A percentile compares a stretch with the other conserved stretches of the same genome.
phyloP scores from a whole-genome alignment of 2,329 filamentous ascomycete genomes.

The Penicillium sp. region DNA sequence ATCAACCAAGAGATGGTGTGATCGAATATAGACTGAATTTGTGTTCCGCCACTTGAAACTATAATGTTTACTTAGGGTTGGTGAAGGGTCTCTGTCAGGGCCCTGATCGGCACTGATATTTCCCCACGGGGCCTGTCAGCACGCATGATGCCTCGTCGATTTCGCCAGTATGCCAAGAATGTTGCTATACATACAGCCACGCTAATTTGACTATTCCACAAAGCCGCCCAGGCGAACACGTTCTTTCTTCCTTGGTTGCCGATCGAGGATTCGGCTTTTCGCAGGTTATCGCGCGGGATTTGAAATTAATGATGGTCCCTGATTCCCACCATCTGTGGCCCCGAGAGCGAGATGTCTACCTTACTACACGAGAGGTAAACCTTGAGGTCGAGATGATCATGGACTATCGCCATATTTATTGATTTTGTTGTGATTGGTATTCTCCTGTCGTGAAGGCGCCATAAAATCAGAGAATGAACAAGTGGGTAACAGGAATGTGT shows the following conservation, averaged over 20 bases:
- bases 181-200: slow-evolving; percentile 20
- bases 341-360: neutral
- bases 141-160: slow-evolving; percentile 12
- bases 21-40: slow-evolving; percentile 8
- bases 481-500: neutral
- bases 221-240: neutral
- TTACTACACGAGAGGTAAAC: neutral
- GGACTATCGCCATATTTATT: slow-evolving; percentile 11
- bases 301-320: neutral
- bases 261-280: slow-evolving; percentile 1
- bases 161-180: slow-evolving; percentile 30
- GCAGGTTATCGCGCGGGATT: neutral
- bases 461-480: neutral
- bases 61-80: neutral
- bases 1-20: slow-evolving; percentile 15
- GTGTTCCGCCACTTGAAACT: neutral
- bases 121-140: slow-evolving; percentile 7
- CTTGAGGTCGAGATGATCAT: slow-evolving; percentile 1
- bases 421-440: slow-evolving; percentile 9
- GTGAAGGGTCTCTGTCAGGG: slow-evolving; percentile 5
- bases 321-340: slow-evolving; percentile 10
- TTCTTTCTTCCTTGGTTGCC: neutral
- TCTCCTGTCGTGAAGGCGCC: neutral
- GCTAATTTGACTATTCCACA: slow-evolving; percentile 1
- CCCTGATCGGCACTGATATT: slow-evolving; percentile 17